Evolutionary conservation across 331 rosid genomes (phyloP), one percentile per base, ranked within the genome.

Genomic region (Quercus lobata): DNA sequence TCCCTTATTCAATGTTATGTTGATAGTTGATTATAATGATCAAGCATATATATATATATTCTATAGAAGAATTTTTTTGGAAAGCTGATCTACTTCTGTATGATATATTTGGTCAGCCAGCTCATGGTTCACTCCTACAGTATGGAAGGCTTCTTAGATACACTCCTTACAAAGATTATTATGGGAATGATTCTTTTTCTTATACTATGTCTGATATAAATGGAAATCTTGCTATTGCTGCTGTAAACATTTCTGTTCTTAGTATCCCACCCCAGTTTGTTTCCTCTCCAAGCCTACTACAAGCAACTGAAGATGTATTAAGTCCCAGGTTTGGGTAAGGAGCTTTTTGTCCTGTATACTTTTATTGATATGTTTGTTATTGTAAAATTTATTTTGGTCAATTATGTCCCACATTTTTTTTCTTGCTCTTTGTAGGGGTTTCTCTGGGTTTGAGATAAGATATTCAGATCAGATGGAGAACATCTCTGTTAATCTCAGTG

Each of bases 171-270:
- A 84, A 79, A 82, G 88, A 88, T 76, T 94, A 92, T 69, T 89
- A 86, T 80, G 98, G 96, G 69, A 90, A 80, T 60, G 97, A 92
- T 84, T 83, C 87, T 6, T 94, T 94, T 77, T 77, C 83, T 82
- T 94, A 94, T 78, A 88, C 89, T 49, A 85, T 94, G 83, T 86
- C 97, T 55, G 98, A 94, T 78, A 72, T 94, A 83, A 94, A 94
- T 77, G 92, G 89, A 49, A 90, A 94, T 80, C 86, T 92, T 78
- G 97, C 97, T 35, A 76, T 84, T 63, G 92, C 96, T 83, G 71
- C 71, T 19, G 93, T 92, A 44, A 75, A 79, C 88, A 86, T 94
- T 73, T 85, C 75, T 63, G 89, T 94, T 81, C 95, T 91, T 77
- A 87, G 85, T 22, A 83, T 92, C 84, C 98, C 97, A 17, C 98